Conservation (phyloP, 139 green algal genomes). For the Spirogloea muscicola region DNA sequence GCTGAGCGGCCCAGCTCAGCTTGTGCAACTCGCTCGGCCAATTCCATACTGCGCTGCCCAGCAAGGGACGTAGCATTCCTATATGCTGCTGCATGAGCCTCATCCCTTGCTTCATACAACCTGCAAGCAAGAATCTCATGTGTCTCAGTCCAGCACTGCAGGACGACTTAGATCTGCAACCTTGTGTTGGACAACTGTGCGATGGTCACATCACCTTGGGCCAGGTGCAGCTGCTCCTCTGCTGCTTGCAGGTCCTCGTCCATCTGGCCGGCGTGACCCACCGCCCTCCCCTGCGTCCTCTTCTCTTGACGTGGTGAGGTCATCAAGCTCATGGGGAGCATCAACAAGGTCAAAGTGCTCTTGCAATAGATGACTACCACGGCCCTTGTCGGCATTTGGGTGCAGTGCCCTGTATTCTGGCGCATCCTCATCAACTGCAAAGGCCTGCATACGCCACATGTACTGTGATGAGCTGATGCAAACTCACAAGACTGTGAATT, state of each 20-base stretch:
- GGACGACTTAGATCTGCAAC: background rate
- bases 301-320: no score
- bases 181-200: background rate
- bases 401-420: conserved; percentile 24
- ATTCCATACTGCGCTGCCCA: conserved; percentile 1
- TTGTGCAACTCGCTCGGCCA: conserved; percentile 35
- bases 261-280: background rate
- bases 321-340: conserved; percentile 5
- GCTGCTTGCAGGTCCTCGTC: conserved; percentile 5
- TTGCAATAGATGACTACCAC: background rate
- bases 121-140: conserved; percentile 13
- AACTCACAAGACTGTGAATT: background rate
- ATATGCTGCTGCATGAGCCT: conserved; percentile 28
- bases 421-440: conserved; percentile 22
- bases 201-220: conserved; percentile 7
- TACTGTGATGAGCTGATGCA: background rate
- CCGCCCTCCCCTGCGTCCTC: conserved; percentile 14
- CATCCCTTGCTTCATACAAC: conserved; percentile 21
- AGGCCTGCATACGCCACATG: conserved; percentile 16
- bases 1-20: no score
- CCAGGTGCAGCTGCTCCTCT: background rate
- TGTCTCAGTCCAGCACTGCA: no score
- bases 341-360: conserved; percentile 35
- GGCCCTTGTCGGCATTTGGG: background rate
- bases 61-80: background rate